A percentile compares a stretch with the other conserved stretches of the same genome.
Evolutionary conservation across 345 rosid species (phyloP).

Genomic region (Citrus trifoliata): DNA sequence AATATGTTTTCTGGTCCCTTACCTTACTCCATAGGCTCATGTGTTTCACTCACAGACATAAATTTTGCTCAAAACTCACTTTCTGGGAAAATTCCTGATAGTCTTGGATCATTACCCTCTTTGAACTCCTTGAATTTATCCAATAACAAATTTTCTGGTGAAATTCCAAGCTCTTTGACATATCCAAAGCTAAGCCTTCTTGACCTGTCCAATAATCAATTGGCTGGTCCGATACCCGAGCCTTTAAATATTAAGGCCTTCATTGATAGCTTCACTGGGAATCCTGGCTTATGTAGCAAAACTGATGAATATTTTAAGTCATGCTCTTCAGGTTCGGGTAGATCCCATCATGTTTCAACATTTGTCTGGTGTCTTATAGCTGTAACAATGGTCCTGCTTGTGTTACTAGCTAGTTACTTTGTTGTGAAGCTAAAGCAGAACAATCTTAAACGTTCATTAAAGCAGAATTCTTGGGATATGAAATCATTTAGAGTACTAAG

Average conservation of each 20-base stretch:
- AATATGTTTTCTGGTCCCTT: slow-evolving; percentile 58
- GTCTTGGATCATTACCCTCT: slow-evolving; percentile 40
- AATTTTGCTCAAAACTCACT: slow-evolving; percentile 60
- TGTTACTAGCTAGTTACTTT: slow-evolving; percentile 32
- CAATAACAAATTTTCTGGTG: slow-evolving; percentile 61
- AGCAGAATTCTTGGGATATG: slow-evolving; percentile 60
- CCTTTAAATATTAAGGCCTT: slow-evolving; percentile 41
- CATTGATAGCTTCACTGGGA: slow-evolving; percentile 53
- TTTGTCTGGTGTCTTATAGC: slow-evolving; percentile 43
- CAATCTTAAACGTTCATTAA: slow-evolving; percentile 28
- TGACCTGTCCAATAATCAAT: slow-evolving; percentile 65
- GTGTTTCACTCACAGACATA: slow-evolving; percentile 43
- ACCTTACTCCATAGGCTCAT: slow-evolving; percentile 59
- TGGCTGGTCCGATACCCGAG: slow-evolving; percentile 61
- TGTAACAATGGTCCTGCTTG: slow-evolving; percentile 33
- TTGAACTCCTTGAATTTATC: slow-evolving; percentile 76
- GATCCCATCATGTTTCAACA: slow-evolving; percentile 22
- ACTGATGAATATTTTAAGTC: slow-evolving; percentile 30
- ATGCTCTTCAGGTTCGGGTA: slow-evolving; percentile 35
- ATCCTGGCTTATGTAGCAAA: slow-evolving; percentile 62
- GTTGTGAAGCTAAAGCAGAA: slow-evolving; percentile 29
- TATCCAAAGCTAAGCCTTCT: slow-evolving; percentile 60
- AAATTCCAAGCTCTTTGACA: slow-evolving; percentile 54
- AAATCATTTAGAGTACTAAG: slow-evolving; percentile 51
- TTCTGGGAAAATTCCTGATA: slow-evolving; percentile 60